phyloP scores from a whole-genome alignment of 352 stramenopile genomes.

The Pythium pyrilobum region DNA sequence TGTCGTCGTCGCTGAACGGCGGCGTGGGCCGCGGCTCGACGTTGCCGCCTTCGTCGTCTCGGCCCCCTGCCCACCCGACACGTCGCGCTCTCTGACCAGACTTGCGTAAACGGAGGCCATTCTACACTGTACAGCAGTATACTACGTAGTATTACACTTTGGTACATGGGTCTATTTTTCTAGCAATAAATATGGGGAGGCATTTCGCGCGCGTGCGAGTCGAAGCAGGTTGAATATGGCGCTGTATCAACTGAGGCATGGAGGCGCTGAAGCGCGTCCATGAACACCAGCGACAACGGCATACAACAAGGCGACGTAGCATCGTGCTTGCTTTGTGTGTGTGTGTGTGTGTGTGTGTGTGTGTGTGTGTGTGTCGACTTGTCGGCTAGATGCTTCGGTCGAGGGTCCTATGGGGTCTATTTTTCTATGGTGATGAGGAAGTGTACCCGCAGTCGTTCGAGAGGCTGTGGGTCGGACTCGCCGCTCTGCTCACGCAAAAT shows the following conservation, averaged over 20 bases:
- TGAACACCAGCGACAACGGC: too few species aligned
- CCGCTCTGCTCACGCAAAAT: constrained; percentile 47
- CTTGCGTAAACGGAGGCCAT: not conserved
- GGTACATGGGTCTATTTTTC: constrained; percentile 11
- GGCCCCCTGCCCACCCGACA: constrained; percentile 58
- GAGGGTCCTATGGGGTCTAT: constrained; percentile 2
- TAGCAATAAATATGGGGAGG: constrained; percentile 19
- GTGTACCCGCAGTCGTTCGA: not conserved
- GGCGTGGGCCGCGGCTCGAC: constrained; percentile 9
- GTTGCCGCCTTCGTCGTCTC: constrained; percentile 15
- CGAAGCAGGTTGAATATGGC: too few species aligned
- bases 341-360: constrained; percentile 1
- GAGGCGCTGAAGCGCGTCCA: too few species aligned
- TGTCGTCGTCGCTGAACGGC: not conserved
- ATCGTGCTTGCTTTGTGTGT: too few species aligned
- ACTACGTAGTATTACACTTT: constrained; percentile 8
- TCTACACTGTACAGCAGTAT: constrained; percentile 7
- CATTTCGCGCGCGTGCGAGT: not conserved
- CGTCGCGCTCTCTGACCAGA: constrained; percentile 41
- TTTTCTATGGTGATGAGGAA: not conserved
- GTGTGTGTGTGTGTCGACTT: constrained; percentile 4
- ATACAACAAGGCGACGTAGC: too few species aligned
- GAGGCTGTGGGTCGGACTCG: not conserved
- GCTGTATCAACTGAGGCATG: too few species aligned
- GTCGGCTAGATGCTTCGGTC: too few species aligned